Base-by-base conservation (phyloP, 1,139 yeast species). In the Hyphopichia wangnamkhiaoensis region DNA sequence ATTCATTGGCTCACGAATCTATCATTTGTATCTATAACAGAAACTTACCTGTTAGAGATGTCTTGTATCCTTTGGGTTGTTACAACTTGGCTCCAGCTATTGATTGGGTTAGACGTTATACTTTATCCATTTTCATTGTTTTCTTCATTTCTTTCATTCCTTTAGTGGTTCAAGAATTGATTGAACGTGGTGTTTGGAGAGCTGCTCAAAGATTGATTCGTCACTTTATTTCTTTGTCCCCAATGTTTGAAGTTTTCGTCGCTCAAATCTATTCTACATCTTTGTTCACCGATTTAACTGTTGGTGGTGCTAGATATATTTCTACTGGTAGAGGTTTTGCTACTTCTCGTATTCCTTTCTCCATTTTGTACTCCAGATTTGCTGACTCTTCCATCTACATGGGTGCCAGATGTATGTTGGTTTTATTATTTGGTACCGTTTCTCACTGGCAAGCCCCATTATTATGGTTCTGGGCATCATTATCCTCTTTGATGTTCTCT, bases 251-350 rank as follows among this genome's bases (percentile, higher is more conserved):
- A 77, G 98, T 93, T 55, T 93, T 93, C 67, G 96, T 90, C 56
- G 96, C 97, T 63, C 99, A 94, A 75, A 91, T 94, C 53, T 93
- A 93, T 63, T 90, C 98, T 41, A 81, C 94, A 49, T 87, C 98
- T 21, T 74, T 93, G 61, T 73, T 85, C 57, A 87, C 91, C 56
- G 98, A 93, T 74, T 76, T 93, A 72, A 80, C 96, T 45, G 93
- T 91, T 62, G 99, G 99, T 74, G 99, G 99, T 76, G 99, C 98
- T 50, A 87, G 98, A 70, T 93, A 93, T 75, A 93, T 93, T 63
- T 90, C 98, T 43, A 93, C 98, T 41, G 98, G 98, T 70, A 89
- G 98, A 82, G 98, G 98, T 68, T 90, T 93, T 62, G 98, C 98
- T 31, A 93, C 98, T 49, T 93, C 98, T 14, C 89, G 98, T 76